These are phyloP conservation scores for Pseudogymnoascus destructans DNA, from an alignment of 2,329 filamentous ascomycete species.

Conservation along the genomic window DNA sequence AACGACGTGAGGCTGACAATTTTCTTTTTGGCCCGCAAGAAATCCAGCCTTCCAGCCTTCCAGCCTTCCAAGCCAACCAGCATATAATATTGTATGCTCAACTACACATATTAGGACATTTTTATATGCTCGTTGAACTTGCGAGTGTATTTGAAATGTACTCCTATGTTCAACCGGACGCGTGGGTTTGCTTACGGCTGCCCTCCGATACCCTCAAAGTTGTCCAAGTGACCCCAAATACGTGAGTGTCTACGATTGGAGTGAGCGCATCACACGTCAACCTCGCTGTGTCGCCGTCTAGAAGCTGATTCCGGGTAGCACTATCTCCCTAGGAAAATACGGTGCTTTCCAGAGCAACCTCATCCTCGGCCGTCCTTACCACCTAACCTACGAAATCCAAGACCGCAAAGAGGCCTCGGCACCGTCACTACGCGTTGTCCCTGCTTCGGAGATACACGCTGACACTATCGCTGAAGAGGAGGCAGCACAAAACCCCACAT, in stretches of 20 bases:
- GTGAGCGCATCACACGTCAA: slow-evolving; percentile 16
- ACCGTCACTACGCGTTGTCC: slow-evolving; percentile 64
- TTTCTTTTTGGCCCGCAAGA: slow-evolving; percentile 6
- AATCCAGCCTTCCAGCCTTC: slow-evolving; percentile 4
- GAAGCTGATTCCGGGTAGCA: slow-evolving; percentile 38
- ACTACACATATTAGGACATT: neutral
- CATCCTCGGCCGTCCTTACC: slow-evolving; percentile 79
- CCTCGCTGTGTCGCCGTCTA: slow-evolving; percentile 15
- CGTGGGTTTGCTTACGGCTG: slow-evolving; percentile 46
- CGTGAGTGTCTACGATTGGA: slow-evolving; percentile 32
- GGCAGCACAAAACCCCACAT: slow-evolving; percentile 31
- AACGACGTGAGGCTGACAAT: slow-evolving; percentile 3
- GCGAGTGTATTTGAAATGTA: slow-evolving; percentile 19
- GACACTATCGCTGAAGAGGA: slow-evolving; percentile 51
- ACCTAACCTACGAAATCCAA: slow-evolving; percentile 80
- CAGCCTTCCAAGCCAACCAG: neutral
- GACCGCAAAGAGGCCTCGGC: slow-evolving; percentile 53
- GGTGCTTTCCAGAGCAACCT: slow-evolving; percentile 82
- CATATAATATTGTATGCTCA: neutral
- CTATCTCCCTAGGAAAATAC: slow-evolving; percentile 82
- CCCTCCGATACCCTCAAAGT: slow-evolving; percentile 45
- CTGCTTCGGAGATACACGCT: slow-evolving; percentile 69
- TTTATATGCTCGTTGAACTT: neutral
- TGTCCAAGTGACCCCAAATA: slow-evolving; percentile 46
- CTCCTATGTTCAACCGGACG: slow-evolving; percentile 39